Percentiles rank a stretch among this genome's conserved stretches.
phyloP scores from a whole-genome alignment of 495 filamentous ascomycete species.

The Entonaema liquescens region DNA sequence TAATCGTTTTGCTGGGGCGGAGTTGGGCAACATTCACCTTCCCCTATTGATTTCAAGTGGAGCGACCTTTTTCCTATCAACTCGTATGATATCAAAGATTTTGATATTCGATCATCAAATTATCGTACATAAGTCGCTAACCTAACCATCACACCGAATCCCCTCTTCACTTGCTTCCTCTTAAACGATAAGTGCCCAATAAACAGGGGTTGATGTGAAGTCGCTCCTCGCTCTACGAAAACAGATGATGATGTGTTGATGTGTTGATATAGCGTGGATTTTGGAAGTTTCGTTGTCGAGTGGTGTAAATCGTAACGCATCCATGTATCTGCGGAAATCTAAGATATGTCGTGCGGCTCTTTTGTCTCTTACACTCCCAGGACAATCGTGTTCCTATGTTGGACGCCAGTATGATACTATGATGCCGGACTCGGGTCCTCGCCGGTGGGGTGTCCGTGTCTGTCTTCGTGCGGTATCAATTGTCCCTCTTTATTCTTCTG shows the following conservation, averaged over 20 bases:
- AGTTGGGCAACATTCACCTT: background rate
- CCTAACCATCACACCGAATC: background rate
- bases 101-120: background rate
- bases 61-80: background rate
- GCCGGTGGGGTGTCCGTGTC: background rate
- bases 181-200: background rate
- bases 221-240: background rate
- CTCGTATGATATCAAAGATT: constrained; percentile 1
- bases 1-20: background rate
- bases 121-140: background rate
- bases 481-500: background rate
- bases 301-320: background rate
- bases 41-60: background rate
- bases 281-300: background rate
- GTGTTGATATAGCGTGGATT: too few species aligned
- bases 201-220: background rate
- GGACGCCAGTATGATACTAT: background rate
- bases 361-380: background rate
- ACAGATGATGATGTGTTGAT: too few species aligned
- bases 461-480: background rate
- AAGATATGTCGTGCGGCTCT: background rate
- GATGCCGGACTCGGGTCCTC: background rate
- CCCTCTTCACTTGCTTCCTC: background rate
- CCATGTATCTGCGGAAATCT: too few species aligned
- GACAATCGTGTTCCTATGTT: background rate